Base-by-base conservation (phyloP, 23 red algal genomes). In the Gracilaria domingensis region DNA sequence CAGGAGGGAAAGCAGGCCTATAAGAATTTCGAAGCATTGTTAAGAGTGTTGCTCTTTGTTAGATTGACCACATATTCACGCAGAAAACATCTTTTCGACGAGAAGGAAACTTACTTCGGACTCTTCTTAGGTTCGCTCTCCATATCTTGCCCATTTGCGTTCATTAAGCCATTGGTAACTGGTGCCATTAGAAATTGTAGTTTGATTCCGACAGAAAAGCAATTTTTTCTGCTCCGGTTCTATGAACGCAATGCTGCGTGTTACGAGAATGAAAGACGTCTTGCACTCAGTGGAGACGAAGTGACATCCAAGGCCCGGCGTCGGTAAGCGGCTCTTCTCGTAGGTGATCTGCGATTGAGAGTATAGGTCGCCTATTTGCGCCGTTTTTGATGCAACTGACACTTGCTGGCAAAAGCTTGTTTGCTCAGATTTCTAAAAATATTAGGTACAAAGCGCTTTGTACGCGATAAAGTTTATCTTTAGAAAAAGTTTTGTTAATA, bases 1-100 rank as follows among this genome's bases (percentile, higher is more conserved):
- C 87, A 7, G 73, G 74, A 26, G 87, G 44, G 64, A 80, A 90
- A 23, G 53, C 87, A 25, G 87, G 76, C 42, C 87, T 90, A 25
- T 7, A 30, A 53, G 0, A 16, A 6, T 48, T 78, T 78, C 73
- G 18, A 17, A 13, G 64, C 8, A 32, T 36, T 16, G 16, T 37
- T 37, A 13, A 38, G 26, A 20, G 30, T 0, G 59, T 29, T 17
- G 20, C 0, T 34, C 38, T 20, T 3, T 69, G 64, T 37, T 14
- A 69, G 64, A 37, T 69, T 13, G 30, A 69, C 4, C 17, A 20
- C 0, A 9, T 3, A 34, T 36, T 36, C 14, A 55, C 14, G 51
- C 18, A 55, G 51, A 20, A 16, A 8, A 32, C 32, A 0, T 7
- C 8, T 23, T 37, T 37, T 28, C 7, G 64, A 2, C 16, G 0